A percentile compares a stretch with the other conserved stretches of the same genome.
Conservation (phyloP, 2,329 filamentous ascomycete genomes). For the Knoxdaviesia proteae region DNA sequence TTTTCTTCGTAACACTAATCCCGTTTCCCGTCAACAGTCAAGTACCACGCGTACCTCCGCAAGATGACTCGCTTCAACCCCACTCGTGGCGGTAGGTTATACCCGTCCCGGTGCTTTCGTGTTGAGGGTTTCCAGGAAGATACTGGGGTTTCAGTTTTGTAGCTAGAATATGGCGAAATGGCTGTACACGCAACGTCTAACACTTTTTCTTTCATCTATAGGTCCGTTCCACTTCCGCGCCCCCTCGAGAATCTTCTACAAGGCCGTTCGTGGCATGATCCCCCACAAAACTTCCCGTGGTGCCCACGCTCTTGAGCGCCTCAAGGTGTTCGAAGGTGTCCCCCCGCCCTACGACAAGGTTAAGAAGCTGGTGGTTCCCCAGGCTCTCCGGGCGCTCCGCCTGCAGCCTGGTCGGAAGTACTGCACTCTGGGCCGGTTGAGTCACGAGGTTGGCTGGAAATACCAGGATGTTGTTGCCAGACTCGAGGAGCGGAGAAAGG, state of each 20-base stretch:
- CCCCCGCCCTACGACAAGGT: slow-evolving; percentile 98
- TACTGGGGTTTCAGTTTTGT: too few relatives aligned
- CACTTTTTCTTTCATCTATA: slow-evolving; percentile 15
- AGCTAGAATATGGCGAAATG: too few relatives aligned
- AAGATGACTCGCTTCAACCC: slow-evolving; percentile 99
- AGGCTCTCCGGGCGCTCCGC: slow-evolving; percentile 88
- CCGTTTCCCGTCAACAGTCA: slow-evolving; percentile 43
- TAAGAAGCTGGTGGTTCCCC: slow-evolving; percentile 98
- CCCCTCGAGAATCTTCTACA: slow-evolving; percentile 99
- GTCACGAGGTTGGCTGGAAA: slow-evolving; percentile 99
- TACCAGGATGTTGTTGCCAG: slow-evolving; percentile 99
- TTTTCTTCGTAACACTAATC: slow-evolving; percentile 1
- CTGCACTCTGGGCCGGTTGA: slow-evolving; percentile 95
- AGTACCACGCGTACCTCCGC: slow-evolving; percentile 99
- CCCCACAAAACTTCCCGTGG: slow-evolving; percentile 99
- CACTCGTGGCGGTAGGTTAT: slow-evolving; percentile 73
- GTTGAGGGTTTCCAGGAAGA: neutral
- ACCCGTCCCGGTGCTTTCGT: slow-evolving; percentile 1
- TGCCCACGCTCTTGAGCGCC: slow-evolving; percentile 86
- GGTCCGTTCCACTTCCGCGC: slow-evolving; percentile 99
- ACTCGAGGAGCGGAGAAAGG: slow-evolving; percentile 98
- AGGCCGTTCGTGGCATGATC: slow-evolving; percentile 99
- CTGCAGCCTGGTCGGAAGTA: slow-evolving; percentile 99
- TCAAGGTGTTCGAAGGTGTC: slow-evolving; percentile 99
- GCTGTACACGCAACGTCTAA: too few relatives aligned